These are phyloP conservation scores for Phoma sp. DNA, from an alignment of 2,329 filamentous ascomycete species.

Conservation along the genomic window DNA sequence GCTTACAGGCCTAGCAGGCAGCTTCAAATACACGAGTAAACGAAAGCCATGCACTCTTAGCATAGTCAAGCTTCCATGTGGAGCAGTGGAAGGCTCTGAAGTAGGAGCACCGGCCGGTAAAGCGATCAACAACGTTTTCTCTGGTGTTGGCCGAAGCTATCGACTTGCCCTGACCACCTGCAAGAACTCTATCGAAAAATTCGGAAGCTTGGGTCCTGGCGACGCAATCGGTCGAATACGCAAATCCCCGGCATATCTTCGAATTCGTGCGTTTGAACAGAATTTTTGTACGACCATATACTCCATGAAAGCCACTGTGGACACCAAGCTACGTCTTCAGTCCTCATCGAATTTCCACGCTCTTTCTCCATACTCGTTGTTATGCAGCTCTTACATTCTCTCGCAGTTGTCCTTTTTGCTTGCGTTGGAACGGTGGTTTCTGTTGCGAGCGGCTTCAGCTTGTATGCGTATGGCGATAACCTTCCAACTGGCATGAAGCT, in stretches of 20 bases:
- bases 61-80: not conserved
- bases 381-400: conserved; percentile 16
- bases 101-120: not conserved
- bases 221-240: not conserved
- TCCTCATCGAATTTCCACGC: not conserved
- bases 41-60: not conserved
- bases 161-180: not conserved
- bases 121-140: too few relatives aligned
- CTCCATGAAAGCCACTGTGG: not conserved
- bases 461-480: conserved; percentile 41
- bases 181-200: not conserved
- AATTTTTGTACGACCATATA: not conserved
- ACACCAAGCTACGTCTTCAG: not conserved
- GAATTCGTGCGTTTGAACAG: not conserved
- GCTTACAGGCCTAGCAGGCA: not conserved
- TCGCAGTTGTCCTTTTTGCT: conserved; percentile 6
- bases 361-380: conserved; percentile 9
- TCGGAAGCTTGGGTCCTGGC: not conserved
- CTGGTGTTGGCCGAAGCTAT: not conserved
- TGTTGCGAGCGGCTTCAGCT: conserved; percentile 21
- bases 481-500: conserved; percentile 36
- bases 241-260: not conserved
- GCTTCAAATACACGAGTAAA: not conserved
- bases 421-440: conserved; percentile 10
- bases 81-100: not conserved